Conservation (phyloP, 345 rosid species). For the Noccaea caerulescens region DNA sequence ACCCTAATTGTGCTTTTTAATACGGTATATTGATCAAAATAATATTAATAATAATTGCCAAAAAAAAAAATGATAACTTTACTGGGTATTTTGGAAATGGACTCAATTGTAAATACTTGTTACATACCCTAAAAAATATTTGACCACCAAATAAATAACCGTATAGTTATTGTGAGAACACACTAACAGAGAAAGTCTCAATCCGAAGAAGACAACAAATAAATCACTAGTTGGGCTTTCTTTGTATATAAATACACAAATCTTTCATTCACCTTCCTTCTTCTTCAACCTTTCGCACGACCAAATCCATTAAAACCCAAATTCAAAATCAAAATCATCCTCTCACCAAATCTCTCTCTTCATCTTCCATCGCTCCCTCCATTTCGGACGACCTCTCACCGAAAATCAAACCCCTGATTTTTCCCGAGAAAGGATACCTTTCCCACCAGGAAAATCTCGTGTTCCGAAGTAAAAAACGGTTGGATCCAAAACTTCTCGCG, state of each 20-base stretch:
- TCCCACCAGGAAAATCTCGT: background rate
- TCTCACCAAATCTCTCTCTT: slow-evolving; percentile 1
- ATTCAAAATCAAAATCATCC: background rate
- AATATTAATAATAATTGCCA: no score
- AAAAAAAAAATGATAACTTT: no score
- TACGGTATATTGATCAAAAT: no score
- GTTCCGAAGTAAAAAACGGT: background rate
- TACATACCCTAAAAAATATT: no score
- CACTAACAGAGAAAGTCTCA: slow-evolving; percentile 9
- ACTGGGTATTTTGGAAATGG: no score
- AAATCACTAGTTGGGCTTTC: slow-evolving; percentile 3
- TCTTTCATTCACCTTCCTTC: background rate
- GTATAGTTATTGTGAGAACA: background rate
- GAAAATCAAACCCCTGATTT: background rate
- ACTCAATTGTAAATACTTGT: no score
- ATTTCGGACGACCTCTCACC: slow-evolving; percentile 36
- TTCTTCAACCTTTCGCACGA: background rate
- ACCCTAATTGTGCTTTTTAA: no score
- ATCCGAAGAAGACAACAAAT: slow-evolving; percentile 26
- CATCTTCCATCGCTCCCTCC: slow-evolving; percentile 19
- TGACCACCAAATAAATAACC: background rate
- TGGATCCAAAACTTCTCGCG: slow-evolving; percentile 13
- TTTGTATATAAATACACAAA: slow-evolving; percentile 20
- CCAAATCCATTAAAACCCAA: background rate
- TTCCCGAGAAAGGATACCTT: slow-evolving; percentile 25